Evolutionary conservation across 371 early-diverging fungal species (phyloP).

Genomic region (Lichtheimia corymbifera): DNA sequence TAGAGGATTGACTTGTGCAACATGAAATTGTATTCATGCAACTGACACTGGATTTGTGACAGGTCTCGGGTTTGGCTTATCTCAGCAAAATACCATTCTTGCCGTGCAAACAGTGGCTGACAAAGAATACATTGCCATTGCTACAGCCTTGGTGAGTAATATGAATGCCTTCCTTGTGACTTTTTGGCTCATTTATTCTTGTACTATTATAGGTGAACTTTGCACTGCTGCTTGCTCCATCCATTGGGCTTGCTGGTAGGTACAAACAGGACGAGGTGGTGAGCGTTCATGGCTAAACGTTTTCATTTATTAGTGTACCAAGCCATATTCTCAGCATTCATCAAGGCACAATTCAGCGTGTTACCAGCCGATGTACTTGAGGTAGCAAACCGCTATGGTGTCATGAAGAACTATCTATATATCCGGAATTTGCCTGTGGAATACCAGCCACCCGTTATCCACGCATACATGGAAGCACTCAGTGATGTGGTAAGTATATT

Average conservation of each 20-base stretch:
- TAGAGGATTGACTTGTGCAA: constrained; percentile 6
- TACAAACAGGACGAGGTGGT: no score
- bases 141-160: constrained; percentile 46
- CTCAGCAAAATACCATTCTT: constrained; percentile 63
- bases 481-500: constrained; percentile 24
- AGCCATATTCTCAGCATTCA: constrained; percentile 21
- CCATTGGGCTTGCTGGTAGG: constrained; percentile 31
- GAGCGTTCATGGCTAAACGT: no score
- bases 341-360: constrained; percentile 17
- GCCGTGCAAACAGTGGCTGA: constrained; percentile 57
- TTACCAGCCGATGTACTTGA: constrained; percentile 18
- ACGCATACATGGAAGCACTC: constrained; percentile 58
- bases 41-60: constrained; percentile 2
- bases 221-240: constrained; percentile 37
- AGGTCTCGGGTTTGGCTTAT: constrained; percentile 58
- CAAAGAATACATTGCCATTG: constrained; percentile 60
- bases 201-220: constrained; percentile 16
- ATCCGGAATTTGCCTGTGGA: constrained; percentile 30
- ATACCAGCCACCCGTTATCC: constrained; percentile 39
- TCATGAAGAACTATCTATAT: constrained; percentile 27
- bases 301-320: constrained; percentile 18
- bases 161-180: not conserved
- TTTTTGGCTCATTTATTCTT: not conserved
- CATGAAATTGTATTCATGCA: not conserved
- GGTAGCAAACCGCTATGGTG: constrained; percentile 23